A percentile compares a stretch with the other conserved stretches of the same genome.
These are phyloP conservation scores for Cyclostephanos tholiformis DNA, from an alignment of 108 stramenopile species.

Conservation along the genomic window DNA sequence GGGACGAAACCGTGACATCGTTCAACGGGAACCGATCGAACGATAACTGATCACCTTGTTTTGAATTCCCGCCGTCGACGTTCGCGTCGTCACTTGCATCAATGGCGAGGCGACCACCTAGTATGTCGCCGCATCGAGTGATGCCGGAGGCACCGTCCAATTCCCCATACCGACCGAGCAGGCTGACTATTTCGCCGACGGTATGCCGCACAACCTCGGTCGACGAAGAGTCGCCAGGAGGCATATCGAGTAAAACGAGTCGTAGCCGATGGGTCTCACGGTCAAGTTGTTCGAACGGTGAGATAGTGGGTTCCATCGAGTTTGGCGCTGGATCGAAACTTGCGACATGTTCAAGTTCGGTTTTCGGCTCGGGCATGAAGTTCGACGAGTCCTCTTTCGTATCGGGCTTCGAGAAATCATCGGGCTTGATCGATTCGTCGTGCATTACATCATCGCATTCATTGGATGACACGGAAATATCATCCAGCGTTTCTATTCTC, in stretches of 20 bases:
- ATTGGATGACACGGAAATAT: constrained; percentile 28
- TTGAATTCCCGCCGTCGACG: background rate
- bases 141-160: constrained; percentile 38
- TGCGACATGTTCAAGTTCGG: background rate
- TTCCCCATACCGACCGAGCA: constrained; percentile 35
- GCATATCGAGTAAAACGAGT: constrained; percentile 26
- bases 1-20: constrained; percentile 29
- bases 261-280: constrained; percentile 22
- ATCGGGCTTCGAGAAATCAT: background rate
- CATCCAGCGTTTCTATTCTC: constrained; percentile 23
- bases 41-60: background rate
- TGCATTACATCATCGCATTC: constrained; percentile 26
- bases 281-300: constrained; percentile 26
- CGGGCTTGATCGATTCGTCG: background rate
- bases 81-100: background rate
- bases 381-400: constrained; percentile 3
- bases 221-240: constrained; percentile 33
- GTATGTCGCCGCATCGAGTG: constrained; percentile 34
- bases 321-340: background rate
- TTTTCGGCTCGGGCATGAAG: background rate
- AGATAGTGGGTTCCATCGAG: background rate
- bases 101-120: constrained; percentile 2
- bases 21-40: constrained; percentile 27
- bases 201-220: constrained; percentile 24
- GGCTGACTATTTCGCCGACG: constrained; percentile 17